Conservation (phyloP, 768 basidiomycete species). For the Tylopilus vinaceipallidus region DNA sequence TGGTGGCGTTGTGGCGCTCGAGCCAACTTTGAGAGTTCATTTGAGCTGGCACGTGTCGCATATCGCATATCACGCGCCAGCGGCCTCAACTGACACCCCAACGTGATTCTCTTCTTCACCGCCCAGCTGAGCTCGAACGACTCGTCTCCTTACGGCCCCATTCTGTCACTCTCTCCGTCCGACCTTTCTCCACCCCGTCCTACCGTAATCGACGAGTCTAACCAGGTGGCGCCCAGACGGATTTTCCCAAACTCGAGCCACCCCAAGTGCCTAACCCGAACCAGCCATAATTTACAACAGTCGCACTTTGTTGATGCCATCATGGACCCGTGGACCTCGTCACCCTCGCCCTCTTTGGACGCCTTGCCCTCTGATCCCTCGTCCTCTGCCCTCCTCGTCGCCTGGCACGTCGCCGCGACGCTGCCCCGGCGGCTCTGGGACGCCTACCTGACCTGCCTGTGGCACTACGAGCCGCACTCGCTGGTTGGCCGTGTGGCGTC, state of each 20-base stretch:
- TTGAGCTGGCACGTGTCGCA: background rate
- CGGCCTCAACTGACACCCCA: background rate
- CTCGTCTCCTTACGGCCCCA: conserved; percentile 9
- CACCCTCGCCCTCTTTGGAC: conserved; percentile 7
- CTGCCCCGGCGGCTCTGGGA: conserved; percentile 52
- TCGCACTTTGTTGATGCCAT: conserved; percentile 6
- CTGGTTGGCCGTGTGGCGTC: conserved; percentile 67
- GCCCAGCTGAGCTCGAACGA: background rate
- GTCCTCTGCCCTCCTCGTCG: conserved; percentile 20
- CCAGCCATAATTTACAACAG: conserved; percentile 4
- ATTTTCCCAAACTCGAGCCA: background rate
- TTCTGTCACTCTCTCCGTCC: conserved; percentile 4
- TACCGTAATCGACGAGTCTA: conserved; percentile 21
- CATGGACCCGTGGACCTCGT: conserved; percentile 5
- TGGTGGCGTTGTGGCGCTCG: conserved; percentile 5
- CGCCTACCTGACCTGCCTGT: conserved; percentile 60
- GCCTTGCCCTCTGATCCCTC: conserved; percentile 4
- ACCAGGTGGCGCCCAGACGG: conserved; percentile 3
- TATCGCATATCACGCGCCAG: background rate
- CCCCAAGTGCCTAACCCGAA: background rate
- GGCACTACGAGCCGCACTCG: conserved; percentile 61
- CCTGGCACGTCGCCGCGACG: conserved; percentile 4
- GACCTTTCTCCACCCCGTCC: conserved; percentile 20
- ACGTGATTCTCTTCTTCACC: background rate
- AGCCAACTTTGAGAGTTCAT: conserved; percentile 11